A percentile compares a stretch with the other conserved stretches of the same genome.
Evolutionary conservation across 2,329 filamentous ascomycete genomes (phyloP).

Genomic region (Didymella exigua): DNA sequence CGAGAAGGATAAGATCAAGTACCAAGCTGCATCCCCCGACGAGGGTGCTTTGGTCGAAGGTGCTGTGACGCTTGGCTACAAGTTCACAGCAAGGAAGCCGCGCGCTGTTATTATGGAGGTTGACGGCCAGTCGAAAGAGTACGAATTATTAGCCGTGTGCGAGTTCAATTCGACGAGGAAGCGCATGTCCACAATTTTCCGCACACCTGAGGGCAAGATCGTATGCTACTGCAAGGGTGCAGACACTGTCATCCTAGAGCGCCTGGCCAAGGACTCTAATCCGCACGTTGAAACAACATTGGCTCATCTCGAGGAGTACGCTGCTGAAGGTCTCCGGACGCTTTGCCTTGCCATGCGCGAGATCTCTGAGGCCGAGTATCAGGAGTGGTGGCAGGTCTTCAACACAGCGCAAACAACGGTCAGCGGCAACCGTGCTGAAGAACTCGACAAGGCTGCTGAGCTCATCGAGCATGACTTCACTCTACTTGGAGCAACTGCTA

Average conservation of each 20-base stretch:
- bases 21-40: conserved; percentile 96
- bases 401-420: conserved; percentile 89
- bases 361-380: conserved; percentile 84
- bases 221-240: conserved; percentile 95
- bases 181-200: conserved; percentile 96
- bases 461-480: conserved; percentile 92
- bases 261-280: conserved; percentile 77
- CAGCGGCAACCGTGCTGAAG: conserved; percentile 87
- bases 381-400: conserved; percentile 84
- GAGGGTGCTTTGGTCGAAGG: conserved; percentile 97
- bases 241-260: conserved; percentile 95
- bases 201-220: conserved; percentile 94
- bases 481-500: conserved; percentile 91
- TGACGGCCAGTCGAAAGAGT: conserved; percentile 73
- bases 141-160: conserved; percentile 92
- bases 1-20: conserved; percentile 86
- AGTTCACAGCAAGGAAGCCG: conserved; percentile 88
- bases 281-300: conserved; percentile 88
- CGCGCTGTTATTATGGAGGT: conserved; percentile 83
- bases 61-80: conserved; percentile 82
- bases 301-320: conserved; percentile 97
- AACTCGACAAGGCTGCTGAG: conserved; percentile 96
- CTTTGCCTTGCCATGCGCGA: conserved; percentile 95
- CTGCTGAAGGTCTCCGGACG: conserved; percentile 91
- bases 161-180: conserved; percentile 99